Evolutionary conservation across 345 rosid species (phyloP).

Genomic region (Salix brachista): DNA sequence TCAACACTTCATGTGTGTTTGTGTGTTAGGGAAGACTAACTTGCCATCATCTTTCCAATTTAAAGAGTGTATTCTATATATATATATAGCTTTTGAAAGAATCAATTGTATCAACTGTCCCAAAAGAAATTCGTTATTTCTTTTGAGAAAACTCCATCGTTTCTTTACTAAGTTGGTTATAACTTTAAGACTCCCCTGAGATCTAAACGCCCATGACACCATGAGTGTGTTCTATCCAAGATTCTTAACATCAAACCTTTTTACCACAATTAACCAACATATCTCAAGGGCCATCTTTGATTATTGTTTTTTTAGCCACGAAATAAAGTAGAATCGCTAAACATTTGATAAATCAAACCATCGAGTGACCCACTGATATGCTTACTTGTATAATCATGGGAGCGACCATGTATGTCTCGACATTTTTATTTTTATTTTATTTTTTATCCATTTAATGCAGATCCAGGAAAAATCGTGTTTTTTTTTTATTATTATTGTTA

Average conservation of each 20-base stretch:
- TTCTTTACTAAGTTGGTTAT: conserved; percentile 18
- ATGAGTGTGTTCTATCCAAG: background rate
- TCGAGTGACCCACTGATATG: conserved; percentile 1
- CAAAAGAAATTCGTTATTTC: conserved; percentile 34
- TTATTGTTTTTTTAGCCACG: background rate
- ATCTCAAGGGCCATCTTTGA: background rate
- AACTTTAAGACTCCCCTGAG: conserved; percentile 15
- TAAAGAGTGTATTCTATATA: background rate
- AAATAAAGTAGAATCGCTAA: background rate
- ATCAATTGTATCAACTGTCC: conserved; percentile 21
- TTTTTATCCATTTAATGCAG: background rate
- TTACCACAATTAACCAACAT: background rate
- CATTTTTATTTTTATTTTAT: background rate
- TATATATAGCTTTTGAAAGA: conserved; percentile 3
- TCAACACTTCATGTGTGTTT: too few relatives aligned
- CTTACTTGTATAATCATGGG: background rate
- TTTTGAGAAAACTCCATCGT: conserved; percentile 12
- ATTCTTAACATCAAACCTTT: conserved; percentile 7
- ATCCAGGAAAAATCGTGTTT: background rate
- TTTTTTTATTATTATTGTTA: too few relatives aligned
- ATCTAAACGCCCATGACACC: conserved; percentile 6
- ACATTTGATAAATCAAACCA: background rate
- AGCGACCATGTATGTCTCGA: background rate
- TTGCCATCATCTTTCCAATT: background rate
- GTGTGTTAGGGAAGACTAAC: background rate